Evolutionary conservation across 192 early-diverging fungal species (phyloP).

Genomic region (Obelidium mucronatum): DNA sequence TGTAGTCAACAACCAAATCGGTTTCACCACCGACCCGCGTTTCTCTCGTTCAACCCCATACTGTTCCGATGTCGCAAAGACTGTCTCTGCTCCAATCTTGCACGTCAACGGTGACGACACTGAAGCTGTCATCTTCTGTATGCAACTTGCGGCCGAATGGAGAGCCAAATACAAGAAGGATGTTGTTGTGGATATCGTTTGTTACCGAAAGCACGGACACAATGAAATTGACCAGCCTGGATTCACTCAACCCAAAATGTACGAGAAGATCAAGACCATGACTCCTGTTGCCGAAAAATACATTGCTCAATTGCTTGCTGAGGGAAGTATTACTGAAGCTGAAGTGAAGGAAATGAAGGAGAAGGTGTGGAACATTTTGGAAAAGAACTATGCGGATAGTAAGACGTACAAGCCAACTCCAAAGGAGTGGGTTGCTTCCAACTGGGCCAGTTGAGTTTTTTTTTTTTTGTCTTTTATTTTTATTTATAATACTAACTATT

Average conservation of each 20-base stretch:
- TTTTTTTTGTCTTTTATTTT: not conserved
- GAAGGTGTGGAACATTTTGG: conserved; percentile 89
- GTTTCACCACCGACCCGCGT: conserved; percentile 98
- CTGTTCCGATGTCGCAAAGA: conserved; percentile 97
- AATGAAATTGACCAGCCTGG: conserved; percentile 99
- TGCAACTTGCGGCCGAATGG: conserved; percentile 96
- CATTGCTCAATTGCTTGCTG: conserved; percentile 79
- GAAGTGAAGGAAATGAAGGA: conserved; percentile 90
- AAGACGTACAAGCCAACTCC: conserved; percentile 88
- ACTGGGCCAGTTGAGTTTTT: conserved; percentile 76
- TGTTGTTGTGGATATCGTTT: conserved; percentile 95
- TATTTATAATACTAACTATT: conserved; percentile 24
- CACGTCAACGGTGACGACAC: conserved; percentile 99
- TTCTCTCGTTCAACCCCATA: conserved; percentile 95
- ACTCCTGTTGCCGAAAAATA: conserved; percentile 85
- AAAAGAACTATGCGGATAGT: conserved; percentile 90
- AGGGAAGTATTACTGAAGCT: conserved; percentile 81
- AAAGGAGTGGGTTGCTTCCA: conserved; percentile 94
- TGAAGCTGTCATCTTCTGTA: conserved; percentile 95
- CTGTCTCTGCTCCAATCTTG: conserved; percentile 95
- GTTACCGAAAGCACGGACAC: conserved; percentile 98
- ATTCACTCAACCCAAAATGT: conserved; percentile 99
- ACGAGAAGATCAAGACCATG: conserved; percentile 87
- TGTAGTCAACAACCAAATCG: conserved; percentile 99
- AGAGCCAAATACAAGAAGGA: conserved; percentile 94